phyloP scores from a whole-genome alignment of 331 rosid species.

The Saraca asoca region DNA sequence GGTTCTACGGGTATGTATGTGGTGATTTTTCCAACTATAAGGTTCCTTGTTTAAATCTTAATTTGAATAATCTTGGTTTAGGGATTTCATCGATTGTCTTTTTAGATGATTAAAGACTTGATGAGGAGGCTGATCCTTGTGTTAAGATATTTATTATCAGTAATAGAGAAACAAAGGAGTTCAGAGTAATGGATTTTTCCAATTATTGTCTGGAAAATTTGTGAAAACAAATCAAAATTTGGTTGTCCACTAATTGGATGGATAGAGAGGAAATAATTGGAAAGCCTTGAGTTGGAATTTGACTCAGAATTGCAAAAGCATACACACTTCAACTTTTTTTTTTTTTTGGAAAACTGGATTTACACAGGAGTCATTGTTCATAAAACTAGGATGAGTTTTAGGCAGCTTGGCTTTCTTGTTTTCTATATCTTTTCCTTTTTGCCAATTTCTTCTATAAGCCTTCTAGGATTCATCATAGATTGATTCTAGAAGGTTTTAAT shows the following conservation, averaged over 20 bases:
- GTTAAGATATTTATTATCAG: too few relatives aligned
- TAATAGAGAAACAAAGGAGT: slow-evolving; percentile 15
- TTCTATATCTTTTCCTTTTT: neutral
- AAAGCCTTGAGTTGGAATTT: slow-evolving; percentile 11
- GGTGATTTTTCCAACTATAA: neutral
- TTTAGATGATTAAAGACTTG: neutral
- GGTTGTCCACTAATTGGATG: neutral
- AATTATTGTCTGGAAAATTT: too few relatives aligned
- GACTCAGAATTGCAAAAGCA: neutral
- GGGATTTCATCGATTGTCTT: slow-evolving; percentile 1
- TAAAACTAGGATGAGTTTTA: neutral
- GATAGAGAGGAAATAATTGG: neutral
- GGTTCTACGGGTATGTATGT: slow-evolving; percentile 3
- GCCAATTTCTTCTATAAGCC: neutral
- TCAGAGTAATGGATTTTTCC: neutral
- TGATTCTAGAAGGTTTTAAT: neutral
- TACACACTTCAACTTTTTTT: too few relatives aligned
- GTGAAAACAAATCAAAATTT: neutral
- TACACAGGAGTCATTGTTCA: neutral
- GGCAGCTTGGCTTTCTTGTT: neutral
- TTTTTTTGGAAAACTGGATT: too few relatives aligned
- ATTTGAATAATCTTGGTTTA: slow-evolving; percentile 20
- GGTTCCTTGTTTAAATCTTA: neutral
- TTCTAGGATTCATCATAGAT: neutral
- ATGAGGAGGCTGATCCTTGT: too few relatives aligned